Conservation (phyloP, 2,329 filamentous ascomycete genomes). For the Kalaharituber pfeilii region DNA sequence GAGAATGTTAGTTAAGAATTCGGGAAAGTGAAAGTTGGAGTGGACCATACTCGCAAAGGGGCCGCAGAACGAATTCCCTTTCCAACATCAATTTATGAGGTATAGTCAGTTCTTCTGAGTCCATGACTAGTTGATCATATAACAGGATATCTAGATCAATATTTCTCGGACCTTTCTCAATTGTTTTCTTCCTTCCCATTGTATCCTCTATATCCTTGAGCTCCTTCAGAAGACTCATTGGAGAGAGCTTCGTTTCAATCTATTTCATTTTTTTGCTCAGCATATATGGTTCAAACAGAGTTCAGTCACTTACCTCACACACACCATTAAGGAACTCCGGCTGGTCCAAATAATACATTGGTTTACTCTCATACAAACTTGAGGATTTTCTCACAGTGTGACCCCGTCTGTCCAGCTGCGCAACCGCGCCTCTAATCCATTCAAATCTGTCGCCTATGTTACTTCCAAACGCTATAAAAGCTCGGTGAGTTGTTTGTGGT, state of each 20-base stretch:
- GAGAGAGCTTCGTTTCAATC: conserved; percentile 64
- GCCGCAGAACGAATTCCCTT: conserved; percentile 81
- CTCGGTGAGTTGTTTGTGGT: too few species aligned
- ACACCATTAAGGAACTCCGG: conserved; percentile 78
- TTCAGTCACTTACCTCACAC: conserved; percentile 53
- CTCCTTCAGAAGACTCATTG: conserved; percentile 57
- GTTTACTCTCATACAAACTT: conserved; percentile 79
- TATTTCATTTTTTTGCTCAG: too few species aligned
- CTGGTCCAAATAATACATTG: conserved; percentile 92
- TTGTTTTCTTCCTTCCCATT: conserved; percentile 55
- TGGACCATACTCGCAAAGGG: conserved; percentile 54
- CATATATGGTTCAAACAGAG: too few species aligned
- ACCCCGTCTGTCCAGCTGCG: conserved; percentile 52
- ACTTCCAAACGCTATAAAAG: conserved; percentile 78
- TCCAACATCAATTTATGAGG: conserved; percentile 77
- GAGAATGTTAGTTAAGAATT: not conserved
- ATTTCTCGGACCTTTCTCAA: conserved; percentile 86
- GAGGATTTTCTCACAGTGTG: conserved; percentile 68
- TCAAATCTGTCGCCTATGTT: conserved; percentile 74
- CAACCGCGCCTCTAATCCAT: conserved; percentile 71
- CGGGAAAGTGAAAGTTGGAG: not conserved
- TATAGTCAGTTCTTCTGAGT: conserved; percentile 57
- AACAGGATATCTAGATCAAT: conserved; percentile 89
- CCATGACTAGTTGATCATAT: conserved; percentile 50
- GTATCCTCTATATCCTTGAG: conserved; percentile 76